Evolutionary conservation across 768 basidiomycete genomes (phyloP).

Genomic region (Suillus variegatus): DNA sequence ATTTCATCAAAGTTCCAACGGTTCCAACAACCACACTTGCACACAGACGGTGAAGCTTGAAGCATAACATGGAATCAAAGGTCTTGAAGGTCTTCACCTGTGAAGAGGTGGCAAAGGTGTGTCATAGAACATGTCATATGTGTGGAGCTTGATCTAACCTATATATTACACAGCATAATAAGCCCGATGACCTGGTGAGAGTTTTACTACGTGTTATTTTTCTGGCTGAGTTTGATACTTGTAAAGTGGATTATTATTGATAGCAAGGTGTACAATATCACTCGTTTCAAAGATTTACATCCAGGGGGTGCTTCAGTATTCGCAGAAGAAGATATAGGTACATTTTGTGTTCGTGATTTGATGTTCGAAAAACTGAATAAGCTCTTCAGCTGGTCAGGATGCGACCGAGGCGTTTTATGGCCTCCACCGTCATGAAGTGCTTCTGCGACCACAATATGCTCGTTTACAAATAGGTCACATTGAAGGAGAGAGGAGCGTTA

Average conservation of each 20-base stretch:
- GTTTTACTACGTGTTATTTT: not conserved
- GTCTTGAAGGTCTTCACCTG: slow-evolving; percentile 46
- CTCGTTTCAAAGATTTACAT: slow-evolving; percentile 77
- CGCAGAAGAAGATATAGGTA: slow-evolving; percentile 70
- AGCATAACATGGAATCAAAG: not conserved
- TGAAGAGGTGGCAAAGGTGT: slow-evolving; percentile 74
- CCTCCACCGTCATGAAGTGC: slow-evolving; percentile 74
- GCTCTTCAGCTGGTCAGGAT: slow-evolving; percentile 63
- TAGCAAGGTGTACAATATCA: slow-evolving; percentile 79
- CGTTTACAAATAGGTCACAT: slow-evolving; percentile 66
- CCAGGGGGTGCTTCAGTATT: slow-evolving; percentile 81
- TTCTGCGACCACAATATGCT: slow-evolving; percentile 64
- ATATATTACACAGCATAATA: slow-evolving; percentile 62
- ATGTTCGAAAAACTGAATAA: not conserved
- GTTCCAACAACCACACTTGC: no score
- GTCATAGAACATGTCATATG: not conserved
- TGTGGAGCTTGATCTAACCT: not conserved
- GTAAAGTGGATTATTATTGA: slow-evolving; percentile 82
- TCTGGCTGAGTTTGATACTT: not conserved
- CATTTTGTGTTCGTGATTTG: slow-evolving; percentile 21
- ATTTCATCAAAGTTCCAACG: not conserved
- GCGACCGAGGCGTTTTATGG: slow-evolving; percentile 79
- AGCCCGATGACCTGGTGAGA: slow-evolving; percentile 67
- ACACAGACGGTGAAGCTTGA: not conserved
- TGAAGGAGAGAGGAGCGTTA: slow-evolving; percentile 53